Conservation (phyloP, 345 rosid species). For the Citropsis articulata region DNA sequence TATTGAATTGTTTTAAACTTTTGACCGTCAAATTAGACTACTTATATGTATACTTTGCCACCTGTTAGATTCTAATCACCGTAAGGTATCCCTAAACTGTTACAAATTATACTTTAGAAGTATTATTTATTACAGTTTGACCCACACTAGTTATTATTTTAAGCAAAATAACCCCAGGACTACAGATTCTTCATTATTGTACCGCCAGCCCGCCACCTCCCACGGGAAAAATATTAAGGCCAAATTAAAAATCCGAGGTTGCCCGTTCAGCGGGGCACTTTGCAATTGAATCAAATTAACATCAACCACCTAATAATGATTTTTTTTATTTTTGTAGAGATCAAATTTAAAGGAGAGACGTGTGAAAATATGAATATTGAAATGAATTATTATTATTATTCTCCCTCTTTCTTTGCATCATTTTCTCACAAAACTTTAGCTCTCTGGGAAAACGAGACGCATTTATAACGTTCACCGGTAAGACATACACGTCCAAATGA, state of each 20-base stretch:
- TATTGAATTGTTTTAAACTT: too few relatives aligned
- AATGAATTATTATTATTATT: background rate
- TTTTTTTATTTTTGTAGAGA: background rate
- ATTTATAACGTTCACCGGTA: slow-evolving; percentile 35
- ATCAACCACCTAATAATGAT: background rate
- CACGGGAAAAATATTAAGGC: too few relatives aligned
- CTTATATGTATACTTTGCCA: too few relatives aligned
- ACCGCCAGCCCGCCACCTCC: too few relatives aligned
- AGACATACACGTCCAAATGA: slow-evolving; percentile 24
- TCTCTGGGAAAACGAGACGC: slow-evolving; percentile 28
- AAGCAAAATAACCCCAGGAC: too few relatives aligned
- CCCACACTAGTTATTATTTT: background rate
- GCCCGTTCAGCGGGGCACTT: too few relatives aligned
- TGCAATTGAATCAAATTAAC: background rate
- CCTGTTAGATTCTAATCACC: too few relatives aligned
- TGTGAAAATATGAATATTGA: slow-evolving; percentile 9
- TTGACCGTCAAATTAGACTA: too few relatives aligned
- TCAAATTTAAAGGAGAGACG: background rate
- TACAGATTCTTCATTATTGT: too few relatives aligned
- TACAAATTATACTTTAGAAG: background rate
- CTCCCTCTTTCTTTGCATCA: background rate
- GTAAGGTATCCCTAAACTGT: too few relatives aligned
- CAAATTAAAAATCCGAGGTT: too few relatives aligned
- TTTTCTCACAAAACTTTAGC: background rate
- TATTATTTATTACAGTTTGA: too few relatives aligned